Conservation (phyloP, 2,329 filamentous ascomycete species). For the Pseudocercospora macadamiae region DNA sequence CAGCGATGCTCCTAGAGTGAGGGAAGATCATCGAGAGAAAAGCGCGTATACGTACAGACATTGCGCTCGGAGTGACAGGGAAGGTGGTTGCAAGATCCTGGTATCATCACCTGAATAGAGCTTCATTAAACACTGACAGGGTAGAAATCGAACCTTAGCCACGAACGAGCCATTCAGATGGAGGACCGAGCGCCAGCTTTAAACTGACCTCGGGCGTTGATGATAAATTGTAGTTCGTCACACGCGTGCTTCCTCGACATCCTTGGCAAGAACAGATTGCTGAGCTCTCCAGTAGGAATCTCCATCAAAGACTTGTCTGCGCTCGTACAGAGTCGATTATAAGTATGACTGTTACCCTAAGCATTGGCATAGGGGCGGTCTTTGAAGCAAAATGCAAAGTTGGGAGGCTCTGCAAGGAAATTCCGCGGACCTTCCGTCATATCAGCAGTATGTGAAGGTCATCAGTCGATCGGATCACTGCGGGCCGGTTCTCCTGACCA, state of each 20-base stretch:
- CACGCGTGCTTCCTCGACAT: too few species aligned
- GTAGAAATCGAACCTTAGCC: neutral
- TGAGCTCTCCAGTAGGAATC: too few species aligned
- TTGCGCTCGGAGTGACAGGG: neutral
- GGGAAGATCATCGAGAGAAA: neutral
- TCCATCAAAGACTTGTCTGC: neutral
- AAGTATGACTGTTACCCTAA: too few species aligned
- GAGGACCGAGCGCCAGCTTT: neutral
- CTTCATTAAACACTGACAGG: conserved; percentile 1
- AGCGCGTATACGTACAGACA: neutral
- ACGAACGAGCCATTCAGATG: neutral
- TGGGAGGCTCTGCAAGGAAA: too few species aligned
- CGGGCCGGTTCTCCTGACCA: neutral
- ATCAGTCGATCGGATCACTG: too few species aligned
- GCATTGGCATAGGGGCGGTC: too few species aligned
- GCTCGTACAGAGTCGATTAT: neutral
- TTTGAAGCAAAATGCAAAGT: too few species aligned
- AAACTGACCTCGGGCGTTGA: neutral
- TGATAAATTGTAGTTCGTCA: too few species aligned
- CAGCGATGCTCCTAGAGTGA: neutral
- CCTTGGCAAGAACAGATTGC: too few species aligned
- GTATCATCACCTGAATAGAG: neutral
- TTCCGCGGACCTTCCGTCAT: neutral
- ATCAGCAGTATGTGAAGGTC: too few species aligned
- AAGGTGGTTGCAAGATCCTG: neutral